Conservation (phyloP, 208 protist genomes). For the Crithidia fasciculata region DNA sequence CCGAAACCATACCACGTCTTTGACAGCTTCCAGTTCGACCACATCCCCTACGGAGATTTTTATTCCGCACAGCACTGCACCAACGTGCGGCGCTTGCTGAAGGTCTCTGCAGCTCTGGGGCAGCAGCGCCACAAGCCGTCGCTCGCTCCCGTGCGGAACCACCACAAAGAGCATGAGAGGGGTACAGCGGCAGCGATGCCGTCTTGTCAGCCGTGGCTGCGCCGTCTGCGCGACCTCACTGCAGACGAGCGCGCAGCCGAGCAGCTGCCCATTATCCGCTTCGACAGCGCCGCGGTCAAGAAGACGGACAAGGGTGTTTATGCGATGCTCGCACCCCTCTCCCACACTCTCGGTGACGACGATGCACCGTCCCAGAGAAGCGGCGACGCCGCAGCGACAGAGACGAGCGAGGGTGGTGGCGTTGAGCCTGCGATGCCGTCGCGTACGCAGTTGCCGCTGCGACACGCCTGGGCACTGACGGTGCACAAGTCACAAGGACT, state of each 20-base stretch:
- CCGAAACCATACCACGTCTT: too few relatives aligned
- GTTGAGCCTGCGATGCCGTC: conserved; percentile 33
- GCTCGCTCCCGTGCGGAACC: too few relatives aligned
- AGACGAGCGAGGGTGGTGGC: neutral
- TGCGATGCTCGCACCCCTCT: conserved; percentile 2
- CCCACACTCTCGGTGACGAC: neutral
- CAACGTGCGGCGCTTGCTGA: neutral
- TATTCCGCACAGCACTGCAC: neutral
- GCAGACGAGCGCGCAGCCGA: conserved; percentile 23
- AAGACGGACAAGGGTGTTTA: neutral
- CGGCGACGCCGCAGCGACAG: neutral
- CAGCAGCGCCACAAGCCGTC: too few relatives aligned
- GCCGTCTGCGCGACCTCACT: conserved; percentile 42
- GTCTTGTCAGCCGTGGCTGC: conserved; percentile 7
- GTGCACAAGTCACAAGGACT: conserved; percentile 96
- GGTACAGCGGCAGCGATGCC: too few relatives aligned
- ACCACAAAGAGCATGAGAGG: too few relatives aligned
- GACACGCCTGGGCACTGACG: conserved; percentile 93
- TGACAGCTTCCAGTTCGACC: neutral
- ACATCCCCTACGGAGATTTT: conserved; percentile 42
- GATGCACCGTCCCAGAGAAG: neutral
- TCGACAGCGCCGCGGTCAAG: conserved; percentile 7
- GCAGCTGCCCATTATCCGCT: conserved; percentile 57
- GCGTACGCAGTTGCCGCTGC: conserved; percentile 87
- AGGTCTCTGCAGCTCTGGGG: neutral